Evolutionary conservation across 2,329 filamentous ascomycete genomes (phyloP), one percentile per base, ranked within the genome.

Genomic region (Chaetoscypha palmicola): DNA sequence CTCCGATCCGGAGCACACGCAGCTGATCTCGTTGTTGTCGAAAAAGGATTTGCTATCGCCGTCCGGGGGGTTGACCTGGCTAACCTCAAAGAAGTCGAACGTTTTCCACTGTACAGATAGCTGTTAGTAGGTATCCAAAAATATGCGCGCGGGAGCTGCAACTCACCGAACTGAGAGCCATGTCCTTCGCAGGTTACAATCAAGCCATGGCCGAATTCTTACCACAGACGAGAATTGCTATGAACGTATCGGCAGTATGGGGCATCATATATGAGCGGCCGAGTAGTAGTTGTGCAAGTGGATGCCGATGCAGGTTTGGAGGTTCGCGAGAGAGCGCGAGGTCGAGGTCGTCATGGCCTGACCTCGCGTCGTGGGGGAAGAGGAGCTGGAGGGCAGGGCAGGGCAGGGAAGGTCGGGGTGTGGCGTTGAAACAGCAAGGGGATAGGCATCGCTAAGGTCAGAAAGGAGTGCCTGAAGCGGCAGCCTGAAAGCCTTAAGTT

Each of bases 31-130:
- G 62, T 77, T 79, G 76, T 86, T 84, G 65, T 90, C 83, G 69
- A 94, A 84, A 62, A 89, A 75, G 61, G 80, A 76, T 56, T 81
- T 79, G 62, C 80, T 83, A 62, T 94, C 87, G 60, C 83, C 83
- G 64, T 94, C 84, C 56, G 77, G 76, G 58, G 77, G 77, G 61
- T 83, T 80, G 65, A 96, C 81, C 63, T 86, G 83, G 63, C 81
- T 81, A 65, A 94, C 88, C 68, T 96, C 88, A 77, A 98, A 97
- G 81, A 98, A 98, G 75, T 94, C 90, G 72, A 98, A 98, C 57
- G 85, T 83, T 85, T 96, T 96, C 91, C 92, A 97, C 91, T 63
- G n/a, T n/a, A 33, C 7, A 11, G 28, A 36, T 33, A 31, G 22
- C 9, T 31, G 21, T 49, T 48, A 51, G 43, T 17, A 30, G 20